Evolutionary conservation across 2,329 filamentous ascomycete species (phyloP).

Genomic region (Diaporthe longicolla): DNA sequence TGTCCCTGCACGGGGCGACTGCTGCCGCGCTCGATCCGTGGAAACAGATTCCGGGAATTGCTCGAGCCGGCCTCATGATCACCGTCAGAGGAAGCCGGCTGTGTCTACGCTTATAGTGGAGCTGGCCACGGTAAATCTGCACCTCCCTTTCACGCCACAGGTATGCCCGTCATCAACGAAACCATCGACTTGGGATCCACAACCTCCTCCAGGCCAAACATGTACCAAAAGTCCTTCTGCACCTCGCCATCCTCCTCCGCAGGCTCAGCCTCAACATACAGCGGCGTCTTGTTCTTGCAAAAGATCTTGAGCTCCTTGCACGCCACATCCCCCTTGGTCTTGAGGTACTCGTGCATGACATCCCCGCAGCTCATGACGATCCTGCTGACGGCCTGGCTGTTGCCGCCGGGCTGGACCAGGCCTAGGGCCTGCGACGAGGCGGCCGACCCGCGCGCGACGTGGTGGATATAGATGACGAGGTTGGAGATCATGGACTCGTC

Average conservation of each 20-base stretch:
- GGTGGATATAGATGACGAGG: conserved; percentile 1
- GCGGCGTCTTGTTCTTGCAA: conserved; percentile 27
- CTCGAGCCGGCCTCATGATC: too few relatives aligned
- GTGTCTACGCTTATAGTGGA: too few relatives aligned
- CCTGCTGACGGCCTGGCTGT: neutral
- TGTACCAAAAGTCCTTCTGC: neutral
- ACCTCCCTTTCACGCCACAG: neutral
- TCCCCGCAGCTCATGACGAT: conserved; percentile 26
- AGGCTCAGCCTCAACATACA: neutral
- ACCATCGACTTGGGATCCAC: neutral
- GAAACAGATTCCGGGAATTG: too few relatives aligned
- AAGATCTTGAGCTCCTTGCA: conserved; percentile 4
- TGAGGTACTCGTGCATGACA: conserved; percentile 7
- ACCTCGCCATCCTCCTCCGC: neutral
- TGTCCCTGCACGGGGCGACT: too few relatives aligned
- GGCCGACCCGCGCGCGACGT: conserved; percentile 12
- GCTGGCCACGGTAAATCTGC: too few relatives aligned
- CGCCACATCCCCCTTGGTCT: conserved; percentile 1
- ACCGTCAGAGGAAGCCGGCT: too few relatives aligned
- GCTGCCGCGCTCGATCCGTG: too few relatives aligned
- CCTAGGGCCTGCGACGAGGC: neutral
- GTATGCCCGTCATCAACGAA: conserved; percentile 18
- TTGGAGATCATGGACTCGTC: conserved; percentile 19
- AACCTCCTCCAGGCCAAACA: conserved; percentile 4
- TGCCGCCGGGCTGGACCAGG: neutral